Percentiles rank a stretch among this genome's conserved stretches.
Evolutionary conservation across 164 flowering plant species (phyloP).

Genomic region (Malania oleifera): DNA sequence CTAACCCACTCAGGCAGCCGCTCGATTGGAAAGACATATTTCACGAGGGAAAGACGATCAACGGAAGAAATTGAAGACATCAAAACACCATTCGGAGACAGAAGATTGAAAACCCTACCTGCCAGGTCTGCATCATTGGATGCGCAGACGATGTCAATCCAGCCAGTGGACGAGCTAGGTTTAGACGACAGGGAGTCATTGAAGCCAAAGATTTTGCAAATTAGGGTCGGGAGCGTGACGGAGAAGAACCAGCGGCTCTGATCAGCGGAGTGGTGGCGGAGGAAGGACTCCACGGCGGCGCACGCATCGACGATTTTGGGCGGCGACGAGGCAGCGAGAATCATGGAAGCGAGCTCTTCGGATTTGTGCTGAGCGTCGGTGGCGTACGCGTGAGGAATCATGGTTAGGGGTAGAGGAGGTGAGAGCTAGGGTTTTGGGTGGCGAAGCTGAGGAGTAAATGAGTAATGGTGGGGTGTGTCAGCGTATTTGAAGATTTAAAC

Average conservation of each 20-base stretch:
- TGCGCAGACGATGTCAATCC: slow-evolving; percentile 49
- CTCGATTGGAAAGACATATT: slow-evolving; percentile 72
- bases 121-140: slow-evolving; percentile 40
- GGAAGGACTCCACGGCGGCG: slow-evolving; percentile 55
- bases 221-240: slow-evolving; percentile 63
- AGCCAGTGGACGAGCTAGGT: slow-evolving; percentile 26
- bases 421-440: slow-evolving; percentile 19
- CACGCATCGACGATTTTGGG: slow-evolving; percentile 48
- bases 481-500: slow-evolving; percentile 29
- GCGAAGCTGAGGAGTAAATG: not conserved
- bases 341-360: slow-evolving; percentile 48
- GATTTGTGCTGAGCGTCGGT: slow-evolving; percentile 60
- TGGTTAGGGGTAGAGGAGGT: slow-evolving; percentile 9
- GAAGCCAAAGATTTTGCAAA: slow-evolving; percentile 74
- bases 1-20: slow-evolving; percentile 78
- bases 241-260: slow-evolving; percentile 76
- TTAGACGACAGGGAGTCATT: slow-evolving; percentile 29
- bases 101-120: slow-evolving; percentile 40
- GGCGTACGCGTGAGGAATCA: slow-evolving; percentile 52
- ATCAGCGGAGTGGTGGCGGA: slow-evolving; percentile 56
- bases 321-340: slow-evolving; percentile 51
- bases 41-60: slow-evolving; percentile 60
- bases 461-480: not conserved
- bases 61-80: slow-evolving; percentile 49
- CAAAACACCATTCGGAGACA: slow-evolving; percentile 58